Base-by-base conservation (phyloP, 164 flowering plant genomes). In the Vitis rotundifolia region DNA sequence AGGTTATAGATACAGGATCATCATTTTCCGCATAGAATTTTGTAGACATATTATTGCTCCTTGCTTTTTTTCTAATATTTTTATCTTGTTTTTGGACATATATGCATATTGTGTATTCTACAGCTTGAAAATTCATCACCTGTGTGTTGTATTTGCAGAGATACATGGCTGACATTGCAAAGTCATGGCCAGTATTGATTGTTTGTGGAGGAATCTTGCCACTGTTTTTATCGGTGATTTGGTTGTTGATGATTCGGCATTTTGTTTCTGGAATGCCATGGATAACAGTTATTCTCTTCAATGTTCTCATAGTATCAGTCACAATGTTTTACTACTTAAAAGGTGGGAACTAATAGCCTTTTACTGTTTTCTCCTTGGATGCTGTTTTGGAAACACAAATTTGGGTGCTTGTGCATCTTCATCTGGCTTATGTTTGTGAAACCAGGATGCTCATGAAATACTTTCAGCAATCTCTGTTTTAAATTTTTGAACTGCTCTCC, bases 201-300 rank as follows among this genome's bases (percentile, higher is more conserved):
- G 97, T 93, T 63, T 95, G 99, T 80, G 99, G 99, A 72, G 98
- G 92, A 77, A 72, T 95, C 29, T 11, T 95, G 79, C 99, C 99
- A 5, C 78, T 95, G 47, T 89, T 93, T 83, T 59, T 95, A 68
- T 89, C 99, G 53, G 84, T 93, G 65, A 73, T 93, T 71, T 95
- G 99, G 99, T 79, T 95, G 77, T 76, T 93, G 57, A 76, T 95
- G 93, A 91, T 93, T 69, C 85, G 97, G 16, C 89, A 91, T 84
- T 89, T 93, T 85, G 99, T 93, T 74, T 79, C 89, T 72, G 99
- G 86, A 73, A 95, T 95, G 99, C 92, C 97, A 52, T 95, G 99
- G 99, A 85, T 95, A 71, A 95, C 99, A 49, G 97, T 93, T 59
- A 64, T 80, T 53, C 73, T 95, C 63, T 95, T 95, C 73, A 86